phyloP scores from a whole-genome alignment of 2,329 filamentous ascomycete species.

The Nakataea oryzae region DNA sequence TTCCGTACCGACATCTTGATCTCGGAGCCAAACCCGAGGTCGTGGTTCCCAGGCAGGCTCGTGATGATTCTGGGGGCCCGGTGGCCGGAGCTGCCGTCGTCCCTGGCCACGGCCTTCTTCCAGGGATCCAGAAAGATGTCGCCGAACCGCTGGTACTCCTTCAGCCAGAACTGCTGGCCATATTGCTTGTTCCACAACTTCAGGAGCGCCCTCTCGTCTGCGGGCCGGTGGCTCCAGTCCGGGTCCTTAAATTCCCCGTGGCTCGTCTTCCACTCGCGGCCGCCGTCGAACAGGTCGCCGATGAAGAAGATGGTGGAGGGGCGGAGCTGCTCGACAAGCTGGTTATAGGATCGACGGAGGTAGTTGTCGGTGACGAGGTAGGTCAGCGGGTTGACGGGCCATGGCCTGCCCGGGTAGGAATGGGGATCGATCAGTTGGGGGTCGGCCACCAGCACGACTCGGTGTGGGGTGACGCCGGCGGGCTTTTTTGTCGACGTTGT shows the following conservation, averaged over 20 bases:
- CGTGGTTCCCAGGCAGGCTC: slow-evolving; percentile 88
- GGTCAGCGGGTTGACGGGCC: slow-evolving; percentile 44
- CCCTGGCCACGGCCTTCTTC: slow-evolving; percentile 39
- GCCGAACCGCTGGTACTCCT: slow-evolving; percentile 79
- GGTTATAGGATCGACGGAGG: slow-evolving; percentile 70
- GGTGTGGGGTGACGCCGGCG: slow-evolving; percentile 66
- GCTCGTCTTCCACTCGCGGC: slow-evolving; percentile 81
- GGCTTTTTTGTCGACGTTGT: slow-evolving; percentile 44
- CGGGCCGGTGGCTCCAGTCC: slow-evolving; percentile 43
- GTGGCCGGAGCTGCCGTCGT: slow-evolving; percentile 41
- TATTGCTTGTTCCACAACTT: slow-evolving; percentile 66
- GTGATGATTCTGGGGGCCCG: slow-evolving; percentile 69
- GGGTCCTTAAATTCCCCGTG: slow-evolving; percentile 49
- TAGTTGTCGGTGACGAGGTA: slow-evolving; percentile 74
- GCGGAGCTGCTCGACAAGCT: slow-evolving; percentile 63
- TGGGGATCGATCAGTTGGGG: slow-evolving; percentile 89
- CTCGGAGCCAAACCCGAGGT: slow-evolving; percentile 80
- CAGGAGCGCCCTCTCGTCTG: slow-evolving; percentile 40
- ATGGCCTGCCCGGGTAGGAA: slow-evolving; percentile 77
- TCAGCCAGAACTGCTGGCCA: slow-evolving; percentile 72
- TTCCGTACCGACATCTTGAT: slow-evolving; percentile 72
- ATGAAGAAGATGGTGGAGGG: slow-evolving; percentile 87
- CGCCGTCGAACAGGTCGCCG: slow-evolving; percentile 91
- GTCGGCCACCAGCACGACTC: slow-evolving; percentile 75
- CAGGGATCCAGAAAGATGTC: slow-evolving; percentile 70